Base-by-base conservation (phyloP, 164 flowering plant genomes). In the Vitis vinifera region DNA sequence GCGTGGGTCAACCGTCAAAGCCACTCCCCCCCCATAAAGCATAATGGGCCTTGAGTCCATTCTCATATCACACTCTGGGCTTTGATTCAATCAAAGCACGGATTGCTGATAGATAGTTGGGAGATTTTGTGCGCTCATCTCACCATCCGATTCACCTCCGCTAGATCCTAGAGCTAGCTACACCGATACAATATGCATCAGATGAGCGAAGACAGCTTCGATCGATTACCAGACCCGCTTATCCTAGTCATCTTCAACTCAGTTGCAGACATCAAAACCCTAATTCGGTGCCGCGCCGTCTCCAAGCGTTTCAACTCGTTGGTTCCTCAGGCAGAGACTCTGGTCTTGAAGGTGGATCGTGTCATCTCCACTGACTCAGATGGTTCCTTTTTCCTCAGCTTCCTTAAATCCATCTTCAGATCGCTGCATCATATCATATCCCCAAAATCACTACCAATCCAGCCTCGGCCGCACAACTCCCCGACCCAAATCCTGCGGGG, bases 301-400 rank as follows among this genome's bases (percentile, higher is more conserved):
- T 83, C 81, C 9, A 75, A 75, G 56, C 87, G 90, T 9, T 86
- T 88, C 85, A 75, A 82, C 79, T 76, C 82, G 12, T 80, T 87
- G 31, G 87, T 86, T 16, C 83, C 88, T 3, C 81, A 81, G 14
- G 61, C 73, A 31, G 86, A 88, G 10, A 69, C 77, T 6, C 76
- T 88, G 15, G 66, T 81, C 30, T 75, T 85, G 70, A 65, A 59
- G 4, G 81, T 88, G 51, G 92, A 88, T 73, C 66, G 84, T 15
- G 88, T 86, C n/a, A 74, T 86, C 65, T 68, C 82, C 15, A 16
- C 75, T 67, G 82, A 82, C 9, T 56, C 73, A 0, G 68, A 69
- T 51, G 83, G 79, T 65, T 79, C 74, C 64, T 71, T 76, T 57
- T 23, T 84, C 59, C 12, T 84, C 67, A 12, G 73, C 48, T 51